Conservation (phyloP, 2,329 filamentous ascomycete species). For the Colletotrichum neosansevieriae region DNA sequence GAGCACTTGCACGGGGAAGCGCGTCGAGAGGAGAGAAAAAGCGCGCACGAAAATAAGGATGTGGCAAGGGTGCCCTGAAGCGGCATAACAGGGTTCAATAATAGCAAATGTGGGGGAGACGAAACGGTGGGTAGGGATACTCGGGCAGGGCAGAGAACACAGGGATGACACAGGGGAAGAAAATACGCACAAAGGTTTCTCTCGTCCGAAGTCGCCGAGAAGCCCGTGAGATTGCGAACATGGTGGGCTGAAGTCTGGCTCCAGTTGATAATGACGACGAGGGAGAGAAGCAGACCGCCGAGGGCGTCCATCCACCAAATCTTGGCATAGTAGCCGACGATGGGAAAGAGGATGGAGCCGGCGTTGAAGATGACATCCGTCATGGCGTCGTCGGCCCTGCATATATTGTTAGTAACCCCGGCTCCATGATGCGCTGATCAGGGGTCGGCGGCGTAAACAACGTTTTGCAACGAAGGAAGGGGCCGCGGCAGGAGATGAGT, state of each 20-base stretch:
- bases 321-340: conserved; percentile 79
- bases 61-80: neutral
- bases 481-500: neutral
- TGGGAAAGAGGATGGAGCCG: conserved; percentile 88
- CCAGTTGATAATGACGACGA: conserved; percentile 86
- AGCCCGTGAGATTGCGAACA: conserved; percentile 84
- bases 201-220: conserved; percentile 82
- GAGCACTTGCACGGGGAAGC: neutral
- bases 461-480: conserved; percentile 17
- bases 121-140: conserved; percentile 19
- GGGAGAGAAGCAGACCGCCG: conserved; percentile 81
- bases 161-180: neutral
- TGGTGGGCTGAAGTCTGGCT: conserved; percentile 78
- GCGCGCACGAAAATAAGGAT: neutral
- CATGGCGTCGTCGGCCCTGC: conserved; percentile 63
- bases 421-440: conserved; percentile 45
- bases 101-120: conserved; percentile 23
- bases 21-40: neutral
- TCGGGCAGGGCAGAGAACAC: neutral
- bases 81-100: conserved; percentile 6
- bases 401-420: conserved; percentile 31
- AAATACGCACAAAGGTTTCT: conserved; percentile 72
- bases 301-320: conserved; percentile 89
- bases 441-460: conserved; percentile 12
- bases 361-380: conserved; percentile 92